phyloP scores from a whole-genome alignment of 2,329 filamentous ascomycete genomes.

The Monilinia vaccinii-corymbosi region DNA sequence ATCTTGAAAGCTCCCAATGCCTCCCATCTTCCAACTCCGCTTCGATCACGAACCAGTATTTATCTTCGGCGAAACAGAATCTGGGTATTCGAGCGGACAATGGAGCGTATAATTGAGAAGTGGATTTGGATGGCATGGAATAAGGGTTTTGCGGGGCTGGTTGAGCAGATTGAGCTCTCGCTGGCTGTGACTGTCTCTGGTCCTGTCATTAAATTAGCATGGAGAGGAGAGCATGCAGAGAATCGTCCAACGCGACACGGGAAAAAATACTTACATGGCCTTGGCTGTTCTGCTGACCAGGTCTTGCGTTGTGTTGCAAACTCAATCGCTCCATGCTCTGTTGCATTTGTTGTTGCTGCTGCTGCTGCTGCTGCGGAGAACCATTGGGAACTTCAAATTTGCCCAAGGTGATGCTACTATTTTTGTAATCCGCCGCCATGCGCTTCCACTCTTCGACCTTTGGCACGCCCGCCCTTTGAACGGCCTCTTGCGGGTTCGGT shows the following conservation, averaged over 20 bases:
- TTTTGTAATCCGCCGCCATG: conserved; percentile 98
- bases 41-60: conserved; percentile 98
- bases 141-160: conserved; percentile 27
- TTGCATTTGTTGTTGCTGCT: conserved; percentile 53
- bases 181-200: conserved; percentile 25
- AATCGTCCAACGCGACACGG: neutral
- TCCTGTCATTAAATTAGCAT: conserved; percentile 13
- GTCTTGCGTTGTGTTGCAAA: conserved; percentile 46
- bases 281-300: conserved; percentile 40
- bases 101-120: conserved; percentile 59
- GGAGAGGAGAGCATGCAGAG: neutral
- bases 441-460: conserved; percentile 99
- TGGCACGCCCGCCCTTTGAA: conserved; percentile 81
- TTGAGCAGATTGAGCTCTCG: conserved; percentile 19
- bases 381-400: conserved; percentile 62
- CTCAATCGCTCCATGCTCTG: conserved; percentile 74
- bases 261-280: conserved; percentile 35
- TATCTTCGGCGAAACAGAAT: conserved; percentile 94
- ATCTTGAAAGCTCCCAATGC: conserved; percentile 86
- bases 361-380: conserved; percentile 44
- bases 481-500: conserved; percentile 72
- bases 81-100: conserved; percentile 77
- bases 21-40: conserved; percentile 82
- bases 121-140: conserved; percentile 33
- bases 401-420: conserved; percentile 92